Evolutionary conservation across 352 stramenopile genomes (phyloP), one percentile per base, ranked within the genome.

Genomic region (Pythium dissimile): DNA sequence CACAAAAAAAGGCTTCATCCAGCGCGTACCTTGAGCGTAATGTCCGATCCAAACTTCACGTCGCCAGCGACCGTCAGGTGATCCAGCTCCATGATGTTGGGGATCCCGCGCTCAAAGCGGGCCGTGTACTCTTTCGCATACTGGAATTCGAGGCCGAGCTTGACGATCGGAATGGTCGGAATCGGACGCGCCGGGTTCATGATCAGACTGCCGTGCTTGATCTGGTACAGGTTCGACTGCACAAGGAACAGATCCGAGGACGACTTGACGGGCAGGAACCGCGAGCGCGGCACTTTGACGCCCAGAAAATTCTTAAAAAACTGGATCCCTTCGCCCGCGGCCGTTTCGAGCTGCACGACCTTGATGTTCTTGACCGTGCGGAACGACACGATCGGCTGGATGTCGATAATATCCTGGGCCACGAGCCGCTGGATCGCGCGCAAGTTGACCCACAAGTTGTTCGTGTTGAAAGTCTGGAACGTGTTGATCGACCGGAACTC

Each of bases 401-500:
- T 98, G 70, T 99, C 98, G 73, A 99, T 99, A 26, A 97, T 94
- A 59, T 97, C 95, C 54, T 96, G 90, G 1, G 96, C 91, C 41
- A 99, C 95, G 46, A 99, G 92, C 28, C 84, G 75, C 59, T 99
- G 96, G 52, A 99, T 94, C 48, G 96, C 97, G 31, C 98, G 95
- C 34, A 99, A 64, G 59, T 98, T 97, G 38, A 99, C 96, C 97
- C 97, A 99, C 18, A 99, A 73, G 65, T 99, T 99, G 77, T 99
- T 99, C 48, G 97, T 99, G 76, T 99, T 99, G 85, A 99, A 99
- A 55, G 94, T 99, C 45, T 92, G 79, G 70, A 99, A 98, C 71
- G 97, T 97, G 75, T 86, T 94, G 60, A 98, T 95, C 57, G 82
- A 84, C 21, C 84, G 80, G 58, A 99, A 99, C 38, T 94, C 84